Conservation (phyloP, 106 monocot genomes). For the Dioscorea zingiberensis region DNA sequence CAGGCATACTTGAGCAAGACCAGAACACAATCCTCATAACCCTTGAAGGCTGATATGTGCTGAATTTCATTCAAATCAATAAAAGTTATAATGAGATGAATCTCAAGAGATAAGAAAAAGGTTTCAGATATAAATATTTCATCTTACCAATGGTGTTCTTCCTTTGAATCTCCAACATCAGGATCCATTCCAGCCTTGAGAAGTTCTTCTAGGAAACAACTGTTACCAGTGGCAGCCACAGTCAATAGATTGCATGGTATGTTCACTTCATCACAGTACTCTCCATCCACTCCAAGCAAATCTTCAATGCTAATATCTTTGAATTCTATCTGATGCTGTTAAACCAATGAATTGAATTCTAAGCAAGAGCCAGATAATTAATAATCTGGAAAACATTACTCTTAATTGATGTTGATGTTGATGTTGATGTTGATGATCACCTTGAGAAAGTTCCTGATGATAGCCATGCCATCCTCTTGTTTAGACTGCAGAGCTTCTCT, state of each 20-base stretch:
- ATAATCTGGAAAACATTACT: background rate
- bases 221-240: slow-evolving; percentile 67
- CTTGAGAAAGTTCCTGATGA: slow-evolving; percentile 83
- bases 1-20: slow-evolving; percentile 65
- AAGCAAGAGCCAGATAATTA: too few relatives aligned
- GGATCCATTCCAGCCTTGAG: slow-evolving; percentile 86
- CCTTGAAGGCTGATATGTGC: slow-evolving; percentile 83
- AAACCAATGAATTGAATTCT: too few relatives aligned
- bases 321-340: slow-evolving; percentile 70
- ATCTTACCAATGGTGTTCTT: slow-evolving; percentile 83
- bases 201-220: slow-evolving; percentile 71
- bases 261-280: slow-evolving; percentile 21
- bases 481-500: slow-evolving; percentile 71
- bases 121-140: background rate
- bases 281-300: slow-evolving; percentile 37
- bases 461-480: slow-evolving; percentile 54
- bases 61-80: slow-evolving; percentile 7
- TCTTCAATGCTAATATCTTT: slow-evolving; percentile 56
- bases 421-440: slow-evolving; percentile 30
- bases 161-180: slow-evolving; percentile 72
- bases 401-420: background rate
- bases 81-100: background rate
- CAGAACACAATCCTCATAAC: slow-evolving; percentile 71
- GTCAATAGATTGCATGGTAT: slow-evolving; percentile 65
- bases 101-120: background rate